A percentile compares a stretch with the other conserved stretches of the same genome.
Evolutionary conservation across 2,329 filamentous ascomycete genomes (phyloP).

Genomic region (Bretziella fagacearum): DNA sequence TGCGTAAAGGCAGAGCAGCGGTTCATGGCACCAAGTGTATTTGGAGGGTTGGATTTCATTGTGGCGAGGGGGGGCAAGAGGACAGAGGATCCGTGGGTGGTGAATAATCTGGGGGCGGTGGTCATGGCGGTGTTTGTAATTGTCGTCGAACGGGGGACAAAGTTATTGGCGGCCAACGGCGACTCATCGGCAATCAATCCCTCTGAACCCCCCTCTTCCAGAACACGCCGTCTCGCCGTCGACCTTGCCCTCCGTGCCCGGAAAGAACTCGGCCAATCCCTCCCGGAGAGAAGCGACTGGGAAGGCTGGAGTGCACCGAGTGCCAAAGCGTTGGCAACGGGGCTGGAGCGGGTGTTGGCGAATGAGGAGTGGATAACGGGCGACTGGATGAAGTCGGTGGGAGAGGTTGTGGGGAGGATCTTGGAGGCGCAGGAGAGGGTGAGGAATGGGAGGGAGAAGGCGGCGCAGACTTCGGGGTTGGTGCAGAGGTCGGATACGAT

Average conservation of each 20-base stretch:
- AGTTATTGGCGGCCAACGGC: constrained; percentile 24
- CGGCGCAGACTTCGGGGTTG: constrained; percentile 21
- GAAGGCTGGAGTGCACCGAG: constrained; percentile 36
- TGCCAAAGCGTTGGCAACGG: constrained; percentile 35
- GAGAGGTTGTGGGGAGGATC: constrained; percentile 29
- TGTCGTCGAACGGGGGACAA: constrained; percentile 28
- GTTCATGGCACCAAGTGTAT: constrained; percentile 51
- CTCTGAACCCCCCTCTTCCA: constrained; percentile 6
- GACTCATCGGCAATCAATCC: constrained; percentile 24
- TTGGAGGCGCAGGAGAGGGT: constrained; percentile 17
- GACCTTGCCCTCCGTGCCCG: constrained; percentile 27
- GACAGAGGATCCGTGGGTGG: constrained; percentile 32
- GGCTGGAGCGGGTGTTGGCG: constrained; percentile 20
- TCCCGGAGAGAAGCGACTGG: constrained; percentile 34
- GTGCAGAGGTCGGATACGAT: constrained; percentile 45
- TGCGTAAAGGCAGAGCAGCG: constrained; percentile 41
- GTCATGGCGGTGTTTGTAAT: constrained; percentile 42
- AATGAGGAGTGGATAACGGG: constrained; percentile 35
- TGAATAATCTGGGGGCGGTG: constrained; percentile 34
- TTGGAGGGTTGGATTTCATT: constrained; percentile 52
- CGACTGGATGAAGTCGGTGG: constrained; percentile 47
- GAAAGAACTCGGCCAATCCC: constrained; percentile 23
- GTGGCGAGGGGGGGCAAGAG: constrained; percentile 27
- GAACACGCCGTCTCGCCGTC: constrained; percentile 29
- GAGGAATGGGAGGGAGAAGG: constrained; percentile 22